phyloP scores from a whole-genome alignment of 2,329 filamentous ascomycete genomes.

The Paramyrothecium sp. region DNA sequence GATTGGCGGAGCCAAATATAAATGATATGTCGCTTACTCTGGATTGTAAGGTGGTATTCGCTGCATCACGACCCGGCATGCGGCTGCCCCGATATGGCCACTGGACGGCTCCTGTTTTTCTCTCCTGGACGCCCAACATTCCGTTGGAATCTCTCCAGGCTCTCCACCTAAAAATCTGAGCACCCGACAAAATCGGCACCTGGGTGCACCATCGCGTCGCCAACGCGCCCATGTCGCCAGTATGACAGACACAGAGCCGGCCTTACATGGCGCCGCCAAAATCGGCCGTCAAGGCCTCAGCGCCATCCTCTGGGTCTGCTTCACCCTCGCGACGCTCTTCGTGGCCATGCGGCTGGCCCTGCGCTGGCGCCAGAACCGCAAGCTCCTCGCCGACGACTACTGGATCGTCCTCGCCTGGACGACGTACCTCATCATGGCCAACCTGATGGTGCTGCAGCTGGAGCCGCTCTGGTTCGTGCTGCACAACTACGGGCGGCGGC shows the following conservation, averaged over 20 bases:
- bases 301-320: slow-evolving; percentile 23
- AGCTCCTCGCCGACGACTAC: slow-evolving; percentile 22
- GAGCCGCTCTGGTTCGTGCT: neutral
- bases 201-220: neutral
- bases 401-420: slow-evolving; percentile 23
- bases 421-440: slow-evolving; percentile 13
- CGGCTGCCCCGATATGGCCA: too few relatives aligned
- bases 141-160: too few relatives aligned
- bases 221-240: neutral
- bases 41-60: too few relatives aligned
- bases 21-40: too few relatives aligned
- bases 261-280: neutral
- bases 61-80: too few relatives aligned
- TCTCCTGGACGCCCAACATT: too few relatives aligned
- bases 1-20: too few relatives aligned
- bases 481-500: neutral
- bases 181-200: neutral
- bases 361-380: slow-evolving; percentile 14
- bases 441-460: slow-evolving; percentile 9
- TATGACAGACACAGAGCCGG: neutral
- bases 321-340: slow-evolving; percentile 18
- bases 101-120: too few relatives aligned
- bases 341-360: slow-evolving; percentile 19
- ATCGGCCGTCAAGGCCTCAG: slow-evolving; percentile 11
- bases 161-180: too few relatives aligned